These are phyloP conservation scores for Rosa chinensis DNA, from an alignment of 306 rosid species.

Conservation along the genomic window DNA sequence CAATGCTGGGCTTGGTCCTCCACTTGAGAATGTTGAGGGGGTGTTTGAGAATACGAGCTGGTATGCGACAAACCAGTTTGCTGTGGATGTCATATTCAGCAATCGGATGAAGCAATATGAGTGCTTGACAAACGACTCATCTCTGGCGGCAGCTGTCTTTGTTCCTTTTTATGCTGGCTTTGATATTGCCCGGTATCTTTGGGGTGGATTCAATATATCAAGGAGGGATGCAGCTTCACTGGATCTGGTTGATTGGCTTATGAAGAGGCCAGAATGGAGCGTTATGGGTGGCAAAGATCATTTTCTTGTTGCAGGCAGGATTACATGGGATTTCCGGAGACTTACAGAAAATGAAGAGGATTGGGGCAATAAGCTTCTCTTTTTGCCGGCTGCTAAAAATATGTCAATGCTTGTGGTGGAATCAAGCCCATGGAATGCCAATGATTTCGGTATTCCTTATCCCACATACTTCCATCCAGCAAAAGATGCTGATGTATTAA, in stretches of 20 bases:
- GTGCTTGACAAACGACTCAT: conserved; percentile 82
- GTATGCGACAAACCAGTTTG: conserved; percentile 97
- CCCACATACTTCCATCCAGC: conserved; percentile 99
- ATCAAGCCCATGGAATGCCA: conserved; percentile 99
- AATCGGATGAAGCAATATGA: conserved; percentile 97
- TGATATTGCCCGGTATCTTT: conserved; percentile 85
- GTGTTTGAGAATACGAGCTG: conserved; percentile 81
- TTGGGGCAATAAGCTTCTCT: conserved; percentile 96
- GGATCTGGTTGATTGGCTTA: conserved; percentile 87
- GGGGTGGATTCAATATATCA: conserved; percentile 90
- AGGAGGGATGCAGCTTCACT: conserved; percentile 88
- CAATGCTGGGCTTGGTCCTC: conserved; percentile 97
- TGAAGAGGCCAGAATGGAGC: conserved; percentile 93
- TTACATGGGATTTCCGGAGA: conserved; percentile 97
- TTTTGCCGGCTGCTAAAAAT: conserved; percentile 87
- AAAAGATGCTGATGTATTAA: conserved; percentile 70
- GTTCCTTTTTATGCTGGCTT: conserved; percentile 98
- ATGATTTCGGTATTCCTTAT: conserved; percentile 95
- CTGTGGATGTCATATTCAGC: conserved; percentile 85
- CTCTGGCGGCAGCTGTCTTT: conserved; percentile 85
- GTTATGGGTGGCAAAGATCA: conserved; percentile 90
- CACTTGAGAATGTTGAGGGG: conserved; percentile 89
- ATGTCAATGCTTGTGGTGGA: conserved; percentile 99
- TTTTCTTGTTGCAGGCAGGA: conserved; percentile 94
- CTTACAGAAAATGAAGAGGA: conserved; percentile 62